Conservation (phyloP, 805 yeast species). For the Teunomyces cretensis region DNA sequence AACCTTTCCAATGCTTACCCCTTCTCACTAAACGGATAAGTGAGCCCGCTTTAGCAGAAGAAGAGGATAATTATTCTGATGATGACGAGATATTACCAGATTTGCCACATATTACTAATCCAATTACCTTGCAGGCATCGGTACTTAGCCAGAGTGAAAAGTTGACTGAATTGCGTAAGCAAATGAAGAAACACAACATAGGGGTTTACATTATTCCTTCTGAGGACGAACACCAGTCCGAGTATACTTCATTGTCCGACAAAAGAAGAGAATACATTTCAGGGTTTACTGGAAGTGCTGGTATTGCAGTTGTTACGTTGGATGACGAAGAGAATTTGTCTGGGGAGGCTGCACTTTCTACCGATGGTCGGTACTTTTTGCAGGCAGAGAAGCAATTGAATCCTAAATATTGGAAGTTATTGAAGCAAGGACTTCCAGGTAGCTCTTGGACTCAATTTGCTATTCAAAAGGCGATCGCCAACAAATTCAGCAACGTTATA, state of each 20-base stretch:
- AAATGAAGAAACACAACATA: constrained; percentile 62
- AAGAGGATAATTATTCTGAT: constrained; percentile 16
- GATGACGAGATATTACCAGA: constrained; percentile 24
- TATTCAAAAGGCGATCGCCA: constrained; percentile 54
- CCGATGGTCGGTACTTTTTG: constrained; percentile 92
- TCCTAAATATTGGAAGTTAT: constrained; percentile 63
- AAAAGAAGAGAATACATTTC: constrained; percentile 80
- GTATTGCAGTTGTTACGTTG: constrained; percentile 78
- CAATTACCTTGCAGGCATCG: constrained; percentile 4
- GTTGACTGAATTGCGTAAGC: constrained; percentile 56
- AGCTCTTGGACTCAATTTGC: constrained; percentile 79
- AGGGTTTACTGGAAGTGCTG: constrained; percentile 93
- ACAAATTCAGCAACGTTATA: constrained; percentile 49
- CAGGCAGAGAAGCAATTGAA: constrained; percentile 88
- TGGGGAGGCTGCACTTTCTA: constrained; percentile 78
- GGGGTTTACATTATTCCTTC: constrained; percentile 79
- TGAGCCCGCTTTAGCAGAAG: constrained; percentile 3
- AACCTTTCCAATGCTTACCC: constrained; percentile 28
- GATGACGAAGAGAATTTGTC: constrained; percentile 41
- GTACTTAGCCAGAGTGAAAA: constrained; percentile 33
- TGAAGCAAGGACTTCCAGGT: constrained; percentile 77
- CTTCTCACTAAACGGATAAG: constrained; percentile 5
- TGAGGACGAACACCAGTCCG: constrained; percentile 93
- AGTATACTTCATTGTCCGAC: constrained; percentile 80
- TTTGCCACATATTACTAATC: constrained; percentile 20